Percentiles rank a stretch among this genome's conserved stretches.
Conservation (phyloP, 2,329 filamentous ascomycete genomes). For the Scopulariopsis brevicaulis region DNA sequence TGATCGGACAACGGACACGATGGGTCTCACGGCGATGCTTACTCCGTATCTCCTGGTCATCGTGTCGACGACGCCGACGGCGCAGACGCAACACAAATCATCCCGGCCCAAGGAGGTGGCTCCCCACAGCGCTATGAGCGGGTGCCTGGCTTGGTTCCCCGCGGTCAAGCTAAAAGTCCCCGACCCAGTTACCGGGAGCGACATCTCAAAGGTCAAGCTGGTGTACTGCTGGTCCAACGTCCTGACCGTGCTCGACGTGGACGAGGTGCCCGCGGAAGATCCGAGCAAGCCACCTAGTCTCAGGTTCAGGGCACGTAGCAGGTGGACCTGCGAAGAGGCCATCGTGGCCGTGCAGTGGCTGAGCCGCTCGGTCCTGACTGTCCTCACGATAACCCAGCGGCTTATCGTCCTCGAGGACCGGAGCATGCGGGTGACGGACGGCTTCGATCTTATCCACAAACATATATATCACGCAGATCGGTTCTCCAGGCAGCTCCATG, state of each 20-base stretch:
- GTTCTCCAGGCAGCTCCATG: slow-evolving; percentile 78
- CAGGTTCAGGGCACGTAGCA: slow-evolving; percentile 69
- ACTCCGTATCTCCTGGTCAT: slow-evolving; percentile 94
- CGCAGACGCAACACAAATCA: slow-evolving; percentile 92
- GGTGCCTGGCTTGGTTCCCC: slow-evolving; percentile 93
- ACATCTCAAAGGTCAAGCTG: slow-evolving; percentile 71
- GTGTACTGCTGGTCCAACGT: slow-evolving; percentile 99
- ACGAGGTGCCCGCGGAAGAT: slow-evolving; percentile 56
- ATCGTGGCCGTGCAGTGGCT: slow-evolving; percentile 97
- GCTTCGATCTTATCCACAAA: slow-evolving; percentile 82
- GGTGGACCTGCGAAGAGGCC: slow-evolving; percentile 89
- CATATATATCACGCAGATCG: slow-evolving; percentile 87
- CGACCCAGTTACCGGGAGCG: slow-evolving; percentile 53
- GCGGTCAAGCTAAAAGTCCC: slow-evolving; percentile 81
- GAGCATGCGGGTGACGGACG: slow-evolving; percentile 82
- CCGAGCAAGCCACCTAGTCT: slow-evolving; percentile 69
- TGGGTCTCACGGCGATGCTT: slow-evolving; percentile 89
- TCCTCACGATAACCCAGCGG: slow-evolving; percentile 89
- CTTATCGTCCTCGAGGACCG: slow-evolving; percentile 86
- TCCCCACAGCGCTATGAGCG: slow-evolving; percentile 84
- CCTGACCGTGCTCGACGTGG: slow-evolving; percentile 83
- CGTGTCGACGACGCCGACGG: slow-evolving; percentile 91
- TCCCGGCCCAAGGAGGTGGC: slow-evolving; percentile 82
- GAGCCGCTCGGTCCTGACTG: slow-evolving; percentile 79
- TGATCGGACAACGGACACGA: slow-evolving; percentile 72